Conservation (phyloP, 2,329 filamentous ascomycete genomes). For the Hypoxylon sp. region DNA sequence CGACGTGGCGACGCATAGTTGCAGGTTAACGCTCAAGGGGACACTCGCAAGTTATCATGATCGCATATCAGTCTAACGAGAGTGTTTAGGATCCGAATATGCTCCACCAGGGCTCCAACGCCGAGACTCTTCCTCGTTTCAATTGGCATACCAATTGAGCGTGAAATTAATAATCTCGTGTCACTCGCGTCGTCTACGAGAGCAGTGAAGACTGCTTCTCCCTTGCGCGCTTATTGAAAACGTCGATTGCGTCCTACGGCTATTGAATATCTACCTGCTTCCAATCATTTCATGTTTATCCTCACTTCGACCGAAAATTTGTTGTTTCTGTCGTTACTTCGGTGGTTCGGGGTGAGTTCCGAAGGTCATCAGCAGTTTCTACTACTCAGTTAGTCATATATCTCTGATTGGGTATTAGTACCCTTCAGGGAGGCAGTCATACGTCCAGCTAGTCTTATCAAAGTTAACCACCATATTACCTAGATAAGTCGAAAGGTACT, state of each 20-base stretch:
- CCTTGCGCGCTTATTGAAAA: not conserved
- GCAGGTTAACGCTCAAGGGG: not conserved
- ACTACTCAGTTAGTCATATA: not conserved
- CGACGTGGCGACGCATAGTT: not conserved
- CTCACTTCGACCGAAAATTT: not conserved
- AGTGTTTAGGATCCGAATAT: constrained; percentile 2
- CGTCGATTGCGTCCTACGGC: not conserved
- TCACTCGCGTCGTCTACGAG: not conserved
- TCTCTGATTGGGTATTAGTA: not conserved
- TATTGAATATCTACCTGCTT: not conserved
- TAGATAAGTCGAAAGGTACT: not conserved
- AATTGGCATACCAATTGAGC: not conserved
- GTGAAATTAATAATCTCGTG: not conserved
- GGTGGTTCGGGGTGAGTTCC: too few relatives aligned
- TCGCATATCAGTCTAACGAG: constrained; percentile 1
- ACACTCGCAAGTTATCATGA: not conserved
- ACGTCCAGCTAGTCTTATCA: not conserved
- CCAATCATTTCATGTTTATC: not conserved
- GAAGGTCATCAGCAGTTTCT: not conserved
- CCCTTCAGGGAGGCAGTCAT: not conserved
- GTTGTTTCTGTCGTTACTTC: not conserved
- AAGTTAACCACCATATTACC: not conserved
- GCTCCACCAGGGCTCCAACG: not conserved
- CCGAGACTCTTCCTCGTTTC: not conserved
- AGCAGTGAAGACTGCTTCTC: not conserved